Evolutionary conservation across 495 filamentous ascomycete genomes (phyloP).

Genomic region (Penicillium herquei): DNA sequence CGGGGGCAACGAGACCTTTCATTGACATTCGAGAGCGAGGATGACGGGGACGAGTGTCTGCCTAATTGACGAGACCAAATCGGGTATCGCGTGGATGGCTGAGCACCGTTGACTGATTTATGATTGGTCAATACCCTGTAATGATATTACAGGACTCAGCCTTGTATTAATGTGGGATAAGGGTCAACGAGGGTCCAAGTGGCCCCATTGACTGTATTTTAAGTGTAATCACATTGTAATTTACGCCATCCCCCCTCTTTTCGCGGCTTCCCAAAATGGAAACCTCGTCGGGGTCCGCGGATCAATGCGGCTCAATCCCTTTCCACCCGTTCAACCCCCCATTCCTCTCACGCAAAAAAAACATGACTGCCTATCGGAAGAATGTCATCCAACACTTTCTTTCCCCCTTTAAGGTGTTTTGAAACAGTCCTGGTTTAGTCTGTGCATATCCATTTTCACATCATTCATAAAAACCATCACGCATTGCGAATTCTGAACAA

Average conservation of each 20-base stretch:
- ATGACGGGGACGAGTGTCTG: slow-evolving; percentile 35
- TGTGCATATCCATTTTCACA: too few species aligned
- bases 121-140: slow-evolving; percentile 20
- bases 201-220: not conserved
- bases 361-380: not conserved
- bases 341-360: not conserved
- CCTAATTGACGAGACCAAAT: slow-evolving; percentile 39
- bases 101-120: slow-evolving; percentile 6
- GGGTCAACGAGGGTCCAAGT: not conserved
- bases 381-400: not conserved
- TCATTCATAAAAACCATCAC: too few species aligned
- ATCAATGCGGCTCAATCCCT: slow-evolving; percentile 2
- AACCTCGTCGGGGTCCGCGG: slow-evolving; percentile 10
- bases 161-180: not conserved
- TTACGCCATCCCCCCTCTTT: slow-evolving; percentile 4
- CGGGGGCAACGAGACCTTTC: slow-evolving; percentile 9
- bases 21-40: slow-evolving; percentile 11
- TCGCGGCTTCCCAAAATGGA: slow-evolving; percentile 18
- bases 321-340: not conserved
- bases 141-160: not conserved
- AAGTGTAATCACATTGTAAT: not conserved
- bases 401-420: too few species aligned
- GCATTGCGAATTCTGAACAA: too few species aligned
- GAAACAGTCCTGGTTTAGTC: too few species aligned
- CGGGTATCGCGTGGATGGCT: slow-evolving; percentile 19